Conservation (phyloP, 345 rosid genomes). For the Lumnitzera racemosa region DNA sequence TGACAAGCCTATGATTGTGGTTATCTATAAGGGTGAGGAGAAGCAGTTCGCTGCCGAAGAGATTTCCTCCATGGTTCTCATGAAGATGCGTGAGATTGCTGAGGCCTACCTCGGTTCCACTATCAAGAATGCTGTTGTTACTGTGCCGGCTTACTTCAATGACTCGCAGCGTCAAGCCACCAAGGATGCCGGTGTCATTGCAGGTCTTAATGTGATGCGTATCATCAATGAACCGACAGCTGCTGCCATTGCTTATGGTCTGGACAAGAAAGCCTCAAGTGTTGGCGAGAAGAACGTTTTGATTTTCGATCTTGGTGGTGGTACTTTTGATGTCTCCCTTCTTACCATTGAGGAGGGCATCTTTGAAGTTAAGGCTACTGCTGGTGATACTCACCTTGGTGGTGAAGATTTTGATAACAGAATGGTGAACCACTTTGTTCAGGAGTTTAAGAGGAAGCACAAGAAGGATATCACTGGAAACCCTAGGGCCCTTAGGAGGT, state of each 20-base stretch:
- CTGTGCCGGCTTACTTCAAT: slow-evolving; percentile 73
- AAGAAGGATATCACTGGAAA: slow-evolving; percentile 66
- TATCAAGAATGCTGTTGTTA: slow-evolving; percentile 61
- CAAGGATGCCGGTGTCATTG: slow-evolving; percentile 69
- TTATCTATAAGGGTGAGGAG: slow-evolving; percentile 56
- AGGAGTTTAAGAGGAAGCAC: slow-evolving; percentile 53
- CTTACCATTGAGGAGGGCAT: slow-evolving; percentile 76
- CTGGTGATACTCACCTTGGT: slow-evolving; percentile 73
- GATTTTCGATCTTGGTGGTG: slow-evolving; percentile 76
- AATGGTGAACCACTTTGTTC: slow-evolving; percentile 68
- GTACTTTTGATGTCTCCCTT: slow-evolving; percentile 77
- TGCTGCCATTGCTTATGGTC: slow-evolving; percentile 77
- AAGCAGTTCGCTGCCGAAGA: slow-evolving; percentile 63
- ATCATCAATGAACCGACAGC: slow-evolving; percentile 77
- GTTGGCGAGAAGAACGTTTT: slow-evolving; percentile 74
- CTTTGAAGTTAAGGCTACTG: slow-evolving; percentile 68
- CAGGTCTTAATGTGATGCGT: slow-evolving; percentile 65
- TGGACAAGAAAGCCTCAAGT: slow-evolving; percentile 69
- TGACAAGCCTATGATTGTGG: slow-evolving; percentile 63
- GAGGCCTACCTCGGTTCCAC: slow-evolving; percentile 69
- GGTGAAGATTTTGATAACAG: slow-evolving; percentile 72
- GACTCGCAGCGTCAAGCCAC: slow-evolving; percentile 81
- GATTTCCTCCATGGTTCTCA: slow-evolving; percentile 69
- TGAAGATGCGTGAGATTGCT: slow-evolving; percentile 72
- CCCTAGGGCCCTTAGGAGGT: slow-evolving; percentile 70